phyloP scores from a whole-genome alignment of 2,329 filamentous ascomycete species.

The Microdochium bolleyi region DNA sequence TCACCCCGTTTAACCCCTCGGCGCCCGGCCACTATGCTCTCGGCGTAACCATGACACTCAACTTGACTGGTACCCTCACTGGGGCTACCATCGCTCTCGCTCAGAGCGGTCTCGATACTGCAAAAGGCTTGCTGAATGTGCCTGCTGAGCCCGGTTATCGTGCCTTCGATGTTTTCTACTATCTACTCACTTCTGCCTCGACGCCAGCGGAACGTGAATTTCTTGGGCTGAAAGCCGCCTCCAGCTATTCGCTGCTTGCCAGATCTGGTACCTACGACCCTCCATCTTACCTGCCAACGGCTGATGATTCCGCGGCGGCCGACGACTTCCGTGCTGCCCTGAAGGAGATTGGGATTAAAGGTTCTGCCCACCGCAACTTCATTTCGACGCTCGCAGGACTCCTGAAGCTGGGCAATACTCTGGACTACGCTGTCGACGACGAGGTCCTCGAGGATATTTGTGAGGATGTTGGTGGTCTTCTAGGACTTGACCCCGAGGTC shows the following conservation, averaged over 20 bases:
- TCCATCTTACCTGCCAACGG: conserved; percentile 82
- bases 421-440: conserved; percentile 76
- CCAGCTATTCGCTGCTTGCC: conserved; percentile 70
- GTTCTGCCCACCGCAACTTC: conserved; percentile 70
- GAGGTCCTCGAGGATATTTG: conserved; percentile 80
- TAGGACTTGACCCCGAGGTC: conserved; percentile 81
- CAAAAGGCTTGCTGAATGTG: conserved; percentile 70
- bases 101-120: conserved; percentile 79
- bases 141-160: conserved; percentile 74
- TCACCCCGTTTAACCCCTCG: conserved; percentile 85
- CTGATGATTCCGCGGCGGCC: conserved; percentile 84
- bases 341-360: conserved; percentile 91
- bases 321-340: conserved; percentile 86
- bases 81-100: conserved; percentile 72
- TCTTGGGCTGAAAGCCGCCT: conserved; percentile 68
- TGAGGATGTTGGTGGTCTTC: conserved; percentile 78
- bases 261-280: conserved; percentile 80
- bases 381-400: conserved; percentile 81
- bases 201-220: conserved; percentile 85
- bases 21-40: conserved; percentile 73
- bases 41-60: conserved; percentile 73
- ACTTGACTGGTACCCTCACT: conserved; percentile 70
- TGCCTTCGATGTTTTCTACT: conserved; percentile 97
- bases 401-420: conserved; percentile 83
- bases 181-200: conserved; percentile 85